Evolutionary conservation across 148 eudicot genomes (phyloP).

Genomic region (Rhododendron henanense): DNA sequence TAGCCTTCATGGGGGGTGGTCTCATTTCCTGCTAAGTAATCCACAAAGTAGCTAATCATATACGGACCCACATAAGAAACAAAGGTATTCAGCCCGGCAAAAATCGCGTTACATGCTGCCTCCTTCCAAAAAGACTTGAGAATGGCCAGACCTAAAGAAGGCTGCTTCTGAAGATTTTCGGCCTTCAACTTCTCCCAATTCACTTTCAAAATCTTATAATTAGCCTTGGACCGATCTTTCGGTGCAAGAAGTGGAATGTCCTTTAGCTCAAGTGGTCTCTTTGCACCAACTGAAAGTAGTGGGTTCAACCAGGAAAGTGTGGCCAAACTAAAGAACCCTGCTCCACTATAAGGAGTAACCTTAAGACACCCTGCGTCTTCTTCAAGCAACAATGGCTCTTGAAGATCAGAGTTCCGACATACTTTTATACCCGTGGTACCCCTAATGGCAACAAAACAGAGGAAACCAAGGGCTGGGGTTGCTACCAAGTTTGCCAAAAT

Average conservation of each 20-base stretch:
- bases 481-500: constrained; percentile 60
- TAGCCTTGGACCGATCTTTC: constrained; percentile 75
- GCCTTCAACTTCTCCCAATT: constrained; percentile 81
- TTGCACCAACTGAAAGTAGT: constrained; percentile 77
- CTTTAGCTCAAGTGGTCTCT: constrained; percentile 82
- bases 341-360: constrained; percentile 85
- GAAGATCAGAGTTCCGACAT: constrained; percentile 60
- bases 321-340: constrained; percentile 73
- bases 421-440: constrained; percentile 76
- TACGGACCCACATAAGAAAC: constrained; percentile 95
- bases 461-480: constrained; percentile 72
- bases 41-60: constrained; percentile 89
- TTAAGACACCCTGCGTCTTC: constrained; percentile 83
- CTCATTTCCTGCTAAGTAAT: constrained; percentile 69
- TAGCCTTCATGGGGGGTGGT: constrained; percentile 73
- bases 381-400: constrained; percentile 77
- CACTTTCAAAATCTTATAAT: constrained; percentile 62
- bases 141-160: constrained; percentile 77
- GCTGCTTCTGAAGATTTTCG: constrained; percentile 46
- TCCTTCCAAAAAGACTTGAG: constrained; percentile 83
- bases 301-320: constrained; percentile 96
- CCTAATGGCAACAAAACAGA: constrained; percentile 60
- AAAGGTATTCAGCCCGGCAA: constrained; percentile 65
- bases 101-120: constrained; percentile 73
- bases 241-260: constrained; percentile 93